Evolutionary conservation across 306 rosid genomes (phyloP).

Genomic region (Begonia masoniana): DNA sequence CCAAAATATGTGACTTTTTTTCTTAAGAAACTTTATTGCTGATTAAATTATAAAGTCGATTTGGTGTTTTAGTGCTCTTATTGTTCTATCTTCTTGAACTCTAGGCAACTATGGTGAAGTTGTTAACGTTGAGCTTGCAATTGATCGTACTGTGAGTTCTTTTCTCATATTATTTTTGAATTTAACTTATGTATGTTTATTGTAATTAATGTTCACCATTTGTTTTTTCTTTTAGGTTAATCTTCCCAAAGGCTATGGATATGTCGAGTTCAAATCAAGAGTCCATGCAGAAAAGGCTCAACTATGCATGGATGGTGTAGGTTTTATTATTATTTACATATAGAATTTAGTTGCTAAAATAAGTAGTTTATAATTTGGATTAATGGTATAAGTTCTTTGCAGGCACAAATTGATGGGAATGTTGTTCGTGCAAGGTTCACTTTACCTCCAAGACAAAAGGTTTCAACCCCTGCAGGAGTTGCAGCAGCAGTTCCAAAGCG

Average conservation of each 20-base stretch:
- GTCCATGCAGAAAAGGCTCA: slow-evolving; percentile 89
- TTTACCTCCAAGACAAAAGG: slow-evolving; percentile 69
- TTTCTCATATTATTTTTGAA: not conserved
- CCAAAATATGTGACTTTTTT: no score
- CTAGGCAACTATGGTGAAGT: slow-evolving; percentile 89
- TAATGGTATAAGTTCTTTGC: slow-evolving; percentile 21
- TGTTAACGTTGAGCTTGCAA: slow-evolving; percentile 81
- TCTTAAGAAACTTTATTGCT: no score
- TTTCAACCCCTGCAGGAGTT: slow-evolving; percentile 65
- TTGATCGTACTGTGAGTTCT: slow-evolving; percentile 77
- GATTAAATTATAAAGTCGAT: no score
- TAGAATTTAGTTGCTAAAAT: slow-evolving; percentile 5
- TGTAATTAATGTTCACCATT: not conserved
- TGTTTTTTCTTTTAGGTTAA: slow-evolving; percentile 43
- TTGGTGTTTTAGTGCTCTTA: no score
- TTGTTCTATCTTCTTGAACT: slow-evolving; percentile 2
- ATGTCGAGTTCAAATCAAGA: slow-evolving; percentile 85
- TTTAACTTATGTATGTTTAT: no score
- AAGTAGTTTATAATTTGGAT: not conserved
- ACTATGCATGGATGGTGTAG: slow-evolving; percentile 83
- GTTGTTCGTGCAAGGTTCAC: slow-evolving; percentile 82
- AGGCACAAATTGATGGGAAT: slow-evolving; percentile 99
- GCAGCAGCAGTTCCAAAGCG: slow-evolving; percentile 52
- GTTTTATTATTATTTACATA: slow-evolving; percentile 19
- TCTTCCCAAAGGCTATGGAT: slow-evolving; percentile 92